Percentiles rank a stretch among this genome's conserved stretches.
phyloP scores from a whole-genome alignment of 352 stramenopile genomes.

The Phytopythium montanum region DNA sequence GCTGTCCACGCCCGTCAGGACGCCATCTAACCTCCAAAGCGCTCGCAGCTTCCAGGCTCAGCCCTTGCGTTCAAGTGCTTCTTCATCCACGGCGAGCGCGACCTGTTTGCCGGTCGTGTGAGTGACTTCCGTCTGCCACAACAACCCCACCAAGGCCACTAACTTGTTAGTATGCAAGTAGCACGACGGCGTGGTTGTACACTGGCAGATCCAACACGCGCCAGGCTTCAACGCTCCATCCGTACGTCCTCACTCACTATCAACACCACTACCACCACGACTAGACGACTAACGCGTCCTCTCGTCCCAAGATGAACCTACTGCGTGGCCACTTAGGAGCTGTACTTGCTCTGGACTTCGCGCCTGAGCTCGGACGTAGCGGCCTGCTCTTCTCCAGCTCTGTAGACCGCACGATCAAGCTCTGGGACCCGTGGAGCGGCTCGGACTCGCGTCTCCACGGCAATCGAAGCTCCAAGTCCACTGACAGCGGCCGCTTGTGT shows the following conservation, averaged over 20 bases:
- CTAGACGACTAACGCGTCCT: not conserved
- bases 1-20: too few relatives aligned
- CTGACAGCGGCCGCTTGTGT: constrained; percentile 20
- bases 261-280: not conserved
- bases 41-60: constrained; percentile 30
- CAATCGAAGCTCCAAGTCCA: constrained; percentile 11
- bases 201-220: constrained; percentile 48
- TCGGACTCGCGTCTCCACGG: constrained; percentile 36
- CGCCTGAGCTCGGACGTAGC: constrained; percentile 30
- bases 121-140: too few relatives aligned
- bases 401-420: constrained; percentile 60
- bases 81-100: too few relatives aligned
- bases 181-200: constrained; percentile 58
- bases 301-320: constrained; percentile 26
- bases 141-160: not conserved
- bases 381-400: constrained; percentile 64
- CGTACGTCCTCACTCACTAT: constrained; percentile 18
- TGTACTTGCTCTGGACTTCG: constrained; percentile 50
- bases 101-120: too few relatives aligned
- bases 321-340: constrained; percentile 49
- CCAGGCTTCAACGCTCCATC: constrained; percentile 40
- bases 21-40: too few relatives aligned
- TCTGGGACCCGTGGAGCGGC: constrained; percentile 65
- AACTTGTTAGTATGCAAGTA: constrained; percentile 9
- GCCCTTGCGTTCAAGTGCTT: constrained; percentile 36